Conservation (phyloP, 345 rosid genomes). For the Microcos paniculata region DNA sequence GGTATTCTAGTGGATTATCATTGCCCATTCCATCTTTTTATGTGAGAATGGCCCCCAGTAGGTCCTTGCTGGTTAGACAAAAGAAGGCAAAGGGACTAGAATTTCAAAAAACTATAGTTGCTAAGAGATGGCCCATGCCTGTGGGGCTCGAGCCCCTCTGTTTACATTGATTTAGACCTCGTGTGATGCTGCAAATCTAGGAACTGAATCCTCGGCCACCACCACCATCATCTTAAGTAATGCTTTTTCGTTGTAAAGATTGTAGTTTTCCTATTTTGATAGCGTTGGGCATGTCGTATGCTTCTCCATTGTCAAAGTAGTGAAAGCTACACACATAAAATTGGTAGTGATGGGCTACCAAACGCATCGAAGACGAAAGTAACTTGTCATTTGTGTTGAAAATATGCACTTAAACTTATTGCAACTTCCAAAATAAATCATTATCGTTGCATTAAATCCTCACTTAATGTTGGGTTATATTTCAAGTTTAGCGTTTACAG, state of each 20-base stretch:
- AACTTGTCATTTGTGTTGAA: neutral
- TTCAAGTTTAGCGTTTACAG: no score
- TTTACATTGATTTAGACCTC: neutral
- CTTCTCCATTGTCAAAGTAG: neutral
- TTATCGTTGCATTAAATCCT: neutral
- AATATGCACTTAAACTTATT: neutral
- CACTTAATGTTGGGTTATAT: neutral
- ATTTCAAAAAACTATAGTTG: neutral
- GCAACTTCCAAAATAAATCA: neutral
- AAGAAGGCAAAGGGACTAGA: neutral
- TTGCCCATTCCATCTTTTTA: neutral
- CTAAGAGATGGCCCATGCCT: neutral
- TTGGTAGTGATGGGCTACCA: conserved; percentile 17
- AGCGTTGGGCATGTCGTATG: neutral
- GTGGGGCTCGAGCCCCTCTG: neutral
- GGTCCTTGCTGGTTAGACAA: neutral
- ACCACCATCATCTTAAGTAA: neutral
- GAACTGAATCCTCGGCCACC: neutral
- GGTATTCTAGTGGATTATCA: neutral
- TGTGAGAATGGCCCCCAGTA: neutral
- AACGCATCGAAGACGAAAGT: conserved; percentile 2
- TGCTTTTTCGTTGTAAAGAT: neutral
- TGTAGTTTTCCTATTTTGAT: neutral
- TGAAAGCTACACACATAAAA: conserved; percentile 9
- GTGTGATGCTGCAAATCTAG: neutral